Percentiles rank a stretch among this genome's conserved stretches.
phyloP scores from a whole-genome alignment of 1,284 basidiomycete genomes.

The Phenoliferia sp. region DNA sequence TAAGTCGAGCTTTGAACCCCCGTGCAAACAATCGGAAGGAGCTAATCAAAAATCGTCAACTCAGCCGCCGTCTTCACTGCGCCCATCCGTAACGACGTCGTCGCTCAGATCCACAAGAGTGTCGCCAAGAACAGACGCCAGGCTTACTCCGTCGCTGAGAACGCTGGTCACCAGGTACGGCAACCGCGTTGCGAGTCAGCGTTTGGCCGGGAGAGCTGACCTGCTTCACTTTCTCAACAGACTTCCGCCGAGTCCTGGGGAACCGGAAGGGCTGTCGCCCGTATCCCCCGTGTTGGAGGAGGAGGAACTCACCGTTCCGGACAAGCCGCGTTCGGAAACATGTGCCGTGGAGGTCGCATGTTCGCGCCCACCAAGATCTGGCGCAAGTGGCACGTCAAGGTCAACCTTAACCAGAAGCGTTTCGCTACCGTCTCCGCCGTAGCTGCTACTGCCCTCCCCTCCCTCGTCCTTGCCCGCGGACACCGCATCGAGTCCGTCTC shows the following conservation, averaged over 20 bases:
- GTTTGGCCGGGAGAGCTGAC: neutral
- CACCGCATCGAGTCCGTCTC: constrained; percentile 98
- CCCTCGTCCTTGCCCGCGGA: constrained; percentile 96
- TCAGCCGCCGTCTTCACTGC: constrained; percentile 96
- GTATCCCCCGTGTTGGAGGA: constrained; percentile 99
- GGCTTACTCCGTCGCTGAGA: constrained; percentile 93
- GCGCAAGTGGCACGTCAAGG: constrained; percentile 99
- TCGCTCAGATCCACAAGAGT: constrained; percentile 92
- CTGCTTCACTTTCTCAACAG: constrained; percentile 45
- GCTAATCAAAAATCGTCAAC: constrained; percentile 39
- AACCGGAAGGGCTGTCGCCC: constrained; percentile 99
- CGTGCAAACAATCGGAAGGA: neutral
- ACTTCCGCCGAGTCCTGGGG: constrained; percentile 99
- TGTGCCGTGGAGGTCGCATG: constrained; percentile 99
- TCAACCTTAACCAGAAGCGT: constrained; percentile 98
- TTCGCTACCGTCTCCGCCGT: constrained; percentile 97
- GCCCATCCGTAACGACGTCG: constrained; percentile 97
- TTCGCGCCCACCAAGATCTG: constrained; percentile 99
- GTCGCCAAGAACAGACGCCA: constrained; percentile 52
- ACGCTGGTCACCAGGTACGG: constrained; percentile 76
- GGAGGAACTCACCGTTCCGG: constrained; percentile 98
- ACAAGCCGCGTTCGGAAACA: constrained; percentile 98
- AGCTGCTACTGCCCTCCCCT: constrained; percentile 94
- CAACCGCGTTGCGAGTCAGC: neutral
- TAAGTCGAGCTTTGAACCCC: constrained; percentile 7